Evolutionary conservation across 768 basidiomycete species (phyloP), one percentile per base, ranked within the genome.

Genomic region (Phylloporus sp.): DNA sequence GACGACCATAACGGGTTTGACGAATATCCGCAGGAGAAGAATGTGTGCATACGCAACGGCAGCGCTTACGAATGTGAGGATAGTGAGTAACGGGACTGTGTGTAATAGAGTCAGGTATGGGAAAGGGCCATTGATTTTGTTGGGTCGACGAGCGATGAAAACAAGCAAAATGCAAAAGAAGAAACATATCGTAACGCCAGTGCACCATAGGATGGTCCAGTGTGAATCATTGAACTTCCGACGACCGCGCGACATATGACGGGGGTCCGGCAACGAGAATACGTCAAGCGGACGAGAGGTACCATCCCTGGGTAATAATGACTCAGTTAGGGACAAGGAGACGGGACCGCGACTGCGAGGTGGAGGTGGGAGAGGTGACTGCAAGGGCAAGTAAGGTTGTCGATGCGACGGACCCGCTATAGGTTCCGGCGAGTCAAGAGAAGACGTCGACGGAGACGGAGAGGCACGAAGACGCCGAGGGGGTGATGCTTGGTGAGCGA

Each of bases 1-100:
- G 22, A 77, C 78, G 32, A 91, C 70, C 75, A 95, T 84, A 45
- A 91, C 87, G 16, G 93, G 92, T 50, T 85, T 81, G 51, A 91
- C 87, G 59, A 93, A 92, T 53, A 90, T 76, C 52, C 85, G 82
- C 45, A 95, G 71, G 36, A 95, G 76, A 56, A 84, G 77, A 38
- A 91, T 81, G 64, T 91, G 87, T 38, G 75, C 69, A 64, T 92
- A 92, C 8, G 89, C 86, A 40, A 80, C 79, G 20, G 74, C 67
- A 11, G 90, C 88, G 61, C 86, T 87, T 53, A 82, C 63, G 54
- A 87, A 74, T 4, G 86, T 88, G 50, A 91, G 71, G 58, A 88
- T 81, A 26, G 81, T 83, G 58, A 91, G 75, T 57, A 91, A 71
- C 7, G 90, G 90, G 18, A 92, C 80, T 8, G 88, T 89, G 62